Evolutionary conservation across 1,139 yeast genomes (phyloP).

Genomic region (Eremothecium sinecaudum): DNA sequence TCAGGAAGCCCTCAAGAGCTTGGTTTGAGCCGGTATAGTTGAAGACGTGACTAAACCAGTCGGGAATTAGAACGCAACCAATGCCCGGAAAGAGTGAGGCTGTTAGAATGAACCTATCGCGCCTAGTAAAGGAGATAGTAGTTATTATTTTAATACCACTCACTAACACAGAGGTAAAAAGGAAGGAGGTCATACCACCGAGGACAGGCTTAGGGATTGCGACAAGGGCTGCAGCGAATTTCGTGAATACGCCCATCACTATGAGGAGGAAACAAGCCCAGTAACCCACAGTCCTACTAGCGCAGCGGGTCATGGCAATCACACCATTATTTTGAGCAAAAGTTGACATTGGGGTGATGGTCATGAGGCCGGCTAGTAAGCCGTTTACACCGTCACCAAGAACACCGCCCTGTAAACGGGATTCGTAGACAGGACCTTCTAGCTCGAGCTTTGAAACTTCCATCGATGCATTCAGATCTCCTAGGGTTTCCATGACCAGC

Average conservation of each 20-base stretch:
- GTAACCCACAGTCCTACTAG: constrained; percentile 80
- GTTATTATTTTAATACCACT: constrained; percentile 79
- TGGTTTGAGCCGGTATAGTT: constrained; percentile 63
- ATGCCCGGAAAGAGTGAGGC: constrained; percentile 68
- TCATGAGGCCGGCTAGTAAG: constrained; percentile 59
- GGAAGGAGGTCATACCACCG: constrained; percentile 89
- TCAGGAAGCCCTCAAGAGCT: constrained; percentile 57
- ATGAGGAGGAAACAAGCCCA: constrained; percentile 80
- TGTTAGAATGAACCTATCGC: constrained; percentile 79
- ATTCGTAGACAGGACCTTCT: constrained; percentile 70
- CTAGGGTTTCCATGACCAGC: constrained; percentile 83
- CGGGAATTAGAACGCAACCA: constrained; percentile 65
- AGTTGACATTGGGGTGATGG: constrained; percentile 75
- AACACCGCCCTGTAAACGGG: constrained; percentile 86
- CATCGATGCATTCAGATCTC: constrained; percentile 86
- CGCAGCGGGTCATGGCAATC: constrained; percentile 82
- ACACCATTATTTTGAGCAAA: constrained; percentile 95
- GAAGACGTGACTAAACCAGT: constrained; percentile 69
- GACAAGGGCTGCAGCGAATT: constrained; percentile 81
- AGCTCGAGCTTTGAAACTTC: constrained; percentile 81
- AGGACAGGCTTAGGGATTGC: constrained; percentile 77
- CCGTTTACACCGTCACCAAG: constrained; percentile 72
- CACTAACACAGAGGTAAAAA: constrained; percentile 81
- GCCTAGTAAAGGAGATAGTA: constrained; percentile 66
- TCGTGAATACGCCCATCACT: constrained; percentile 78